Conservation (phyloP, 352 stramenopile species). For the Pythium insidiosum region DNA sequence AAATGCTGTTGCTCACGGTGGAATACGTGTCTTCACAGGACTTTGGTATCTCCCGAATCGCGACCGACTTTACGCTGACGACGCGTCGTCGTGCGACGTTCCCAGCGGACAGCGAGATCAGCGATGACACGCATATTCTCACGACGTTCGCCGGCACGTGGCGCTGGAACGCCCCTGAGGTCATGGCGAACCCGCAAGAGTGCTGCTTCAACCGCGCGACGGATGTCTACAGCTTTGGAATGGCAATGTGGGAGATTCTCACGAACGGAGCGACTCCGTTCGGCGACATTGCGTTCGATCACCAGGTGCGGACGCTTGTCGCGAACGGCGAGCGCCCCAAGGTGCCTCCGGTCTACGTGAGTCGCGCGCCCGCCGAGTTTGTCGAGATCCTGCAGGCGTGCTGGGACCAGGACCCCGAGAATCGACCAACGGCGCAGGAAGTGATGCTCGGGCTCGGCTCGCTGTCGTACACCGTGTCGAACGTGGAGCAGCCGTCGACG, state of each 20-base stretch:
- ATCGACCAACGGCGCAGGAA: constrained; percentile 43
- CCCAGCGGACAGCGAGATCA: constrained; percentile 18
- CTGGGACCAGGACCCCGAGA: constrained; percentile 50
- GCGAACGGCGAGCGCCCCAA: constrained; percentile 41
- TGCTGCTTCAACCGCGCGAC: constrained; percentile 63
- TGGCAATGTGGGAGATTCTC: constrained; percentile 63
- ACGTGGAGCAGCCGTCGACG: constrained; percentile 23
- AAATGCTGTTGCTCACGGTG: background rate
- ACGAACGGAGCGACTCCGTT: constrained; percentile 60
- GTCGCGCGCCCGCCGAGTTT: constrained; percentile 44
- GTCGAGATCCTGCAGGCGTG: constrained; percentile 53
- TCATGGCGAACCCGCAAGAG: constrained; percentile 62
- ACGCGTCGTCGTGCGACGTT: constrained; percentile 24
- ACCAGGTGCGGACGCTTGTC: constrained; percentile 56
- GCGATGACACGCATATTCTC: constrained; percentile 25
- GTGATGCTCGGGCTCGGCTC: constrained; percentile 61
- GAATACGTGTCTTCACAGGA: constrained; percentile 13
- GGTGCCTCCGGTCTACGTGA: constrained; percentile 35
- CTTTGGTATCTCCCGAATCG: constrained; percentile 68
- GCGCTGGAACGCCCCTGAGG: constrained; percentile 67
- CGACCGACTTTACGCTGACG: constrained; percentile 43
- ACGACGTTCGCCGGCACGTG: constrained; percentile 69
- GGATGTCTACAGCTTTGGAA: constrained; percentile 72
- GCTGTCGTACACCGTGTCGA: constrained; percentile 43
- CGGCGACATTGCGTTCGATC: constrained; percentile 54